Evolutionary conservation across 495 filamentous ascomycete genomes (phyloP).

Genomic region (Penicillium angulare): DNA sequence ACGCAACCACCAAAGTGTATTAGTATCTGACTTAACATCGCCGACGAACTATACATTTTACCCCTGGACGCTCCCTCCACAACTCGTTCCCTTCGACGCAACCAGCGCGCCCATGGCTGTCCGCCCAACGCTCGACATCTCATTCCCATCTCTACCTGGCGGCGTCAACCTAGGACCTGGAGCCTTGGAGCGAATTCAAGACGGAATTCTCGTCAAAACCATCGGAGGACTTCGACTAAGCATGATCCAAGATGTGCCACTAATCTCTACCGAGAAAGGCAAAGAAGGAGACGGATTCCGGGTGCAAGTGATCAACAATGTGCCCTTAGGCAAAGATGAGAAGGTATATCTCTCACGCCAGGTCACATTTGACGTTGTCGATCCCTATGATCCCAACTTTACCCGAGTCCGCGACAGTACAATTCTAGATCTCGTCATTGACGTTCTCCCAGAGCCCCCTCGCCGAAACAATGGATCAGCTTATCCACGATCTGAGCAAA

Average conservation of each 20-base stretch:
- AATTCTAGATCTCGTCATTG: conserved; percentile 68
- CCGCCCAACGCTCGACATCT: conserved; percentile 70
- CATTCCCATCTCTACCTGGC: conserved; percentile 70
- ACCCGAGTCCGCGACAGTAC: conserved; percentile 70
- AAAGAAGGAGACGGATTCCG: conserved; percentile 52
- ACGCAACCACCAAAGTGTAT: conserved; percentile 52
- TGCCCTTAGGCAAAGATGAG: conserved; percentile 85
- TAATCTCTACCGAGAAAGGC: conserved; percentile 28
- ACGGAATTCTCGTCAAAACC: conserved; percentile 76
- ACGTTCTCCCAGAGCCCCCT: conserved; percentile 47
- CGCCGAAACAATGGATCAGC: conserved; percentile 40
- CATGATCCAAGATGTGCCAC: conserved; percentile 66
- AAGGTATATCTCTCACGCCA: conserved; percentile 79
- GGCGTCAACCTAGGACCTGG: conserved; percentile 50
- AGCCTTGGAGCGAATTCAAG: conserved; percentile 58
- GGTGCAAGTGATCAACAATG: conserved; percentile 74
- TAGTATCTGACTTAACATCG: conserved; percentile 56
- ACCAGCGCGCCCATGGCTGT: conserved; percentile 62
- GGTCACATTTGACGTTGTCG: conserved; percentile 66
- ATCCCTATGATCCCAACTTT: conserved; percentile 78
- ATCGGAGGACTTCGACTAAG: conserved; percentile 76
- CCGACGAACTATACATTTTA: conserved; percentile 81
- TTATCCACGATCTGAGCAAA: conserved; percentile 30
- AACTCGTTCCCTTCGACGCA: conserved; percentile 71
- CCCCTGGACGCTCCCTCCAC: conserved; percentile 83